Conservation (phyloP, 495 filamentous ascomycete species). For the Niebla homalea region DNA sequence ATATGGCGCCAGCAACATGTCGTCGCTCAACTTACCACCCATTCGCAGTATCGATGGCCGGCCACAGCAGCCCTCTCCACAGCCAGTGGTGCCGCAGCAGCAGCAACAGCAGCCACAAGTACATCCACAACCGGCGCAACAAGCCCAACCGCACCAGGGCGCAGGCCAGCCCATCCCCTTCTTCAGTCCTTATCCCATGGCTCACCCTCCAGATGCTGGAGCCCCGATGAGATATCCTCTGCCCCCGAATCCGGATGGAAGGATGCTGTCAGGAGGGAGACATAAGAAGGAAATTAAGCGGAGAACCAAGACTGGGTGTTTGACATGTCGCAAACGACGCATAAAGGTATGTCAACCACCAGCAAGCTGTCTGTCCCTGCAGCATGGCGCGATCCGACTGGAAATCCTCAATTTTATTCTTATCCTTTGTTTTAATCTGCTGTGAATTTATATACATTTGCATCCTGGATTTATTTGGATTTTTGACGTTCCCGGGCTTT, state of each 20-base stretch:
- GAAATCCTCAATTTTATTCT: too few species aligned
- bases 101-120: constrained; percentile 23
- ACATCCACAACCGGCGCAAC: constrained; percentile 21
- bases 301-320: constrained; percentile 90
- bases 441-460: too few species aligned
- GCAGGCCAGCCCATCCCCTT: constrained; percentile 19
- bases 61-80: constrained; percentile 22
- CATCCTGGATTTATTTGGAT: too few species aligned
- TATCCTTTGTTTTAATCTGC: too few species aligned
- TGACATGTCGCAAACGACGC: constrained; percentile 91
- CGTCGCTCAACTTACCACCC: constrained; percentile 49
- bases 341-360: constrained; percentile 73
- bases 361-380: background rate
- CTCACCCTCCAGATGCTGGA: constrained; percentile 26
- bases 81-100: constrained; percentile 23
- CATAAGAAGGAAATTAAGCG: constrained; percentile 99
- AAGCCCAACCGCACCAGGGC: constrained; percentile 25
- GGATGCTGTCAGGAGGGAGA: constrained; percentile 63
- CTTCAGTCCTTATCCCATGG: constrained; percentile 20
- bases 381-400: too few species aligned
- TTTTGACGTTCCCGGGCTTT: background rate
- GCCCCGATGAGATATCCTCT: constrained; percentile 46
- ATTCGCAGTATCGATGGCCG: constrained; percentile 36
- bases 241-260: constrained; percentile 40
- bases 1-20: constrained; percentile 25